Evolutionary conservation across 2,329 filamentous ascomycete species (phyloP).

Genomic region (Exophiala dermatitidis): DNA sequence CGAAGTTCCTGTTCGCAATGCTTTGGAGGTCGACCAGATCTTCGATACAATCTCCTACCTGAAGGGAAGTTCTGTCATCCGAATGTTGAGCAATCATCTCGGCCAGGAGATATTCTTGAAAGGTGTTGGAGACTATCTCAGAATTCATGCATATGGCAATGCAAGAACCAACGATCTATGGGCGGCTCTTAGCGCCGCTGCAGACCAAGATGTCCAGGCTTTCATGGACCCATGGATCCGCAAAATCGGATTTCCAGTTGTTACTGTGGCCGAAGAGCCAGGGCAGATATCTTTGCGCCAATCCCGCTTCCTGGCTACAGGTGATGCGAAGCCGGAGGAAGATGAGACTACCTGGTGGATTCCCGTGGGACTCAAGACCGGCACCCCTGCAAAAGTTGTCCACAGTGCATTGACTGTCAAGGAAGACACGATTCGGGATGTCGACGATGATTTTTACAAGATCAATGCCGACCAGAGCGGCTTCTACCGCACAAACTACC

Average conservation of each 20-base stretch:
- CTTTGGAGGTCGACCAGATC: slow-evolving; percentile 93
- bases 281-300: slow-evolving; percentile 78
- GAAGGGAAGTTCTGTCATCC: slow-evolving; percentile 92
- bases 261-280: slow-evolving; percentile 77
- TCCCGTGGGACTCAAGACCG: slow-evolving; percentile 76
- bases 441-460: slow-evolving; percentile 82
- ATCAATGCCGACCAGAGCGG: slow-evolving; percentile 84
- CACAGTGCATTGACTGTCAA: slow-evolving; percentile 66
- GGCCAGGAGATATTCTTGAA: slow-evolving; percentile 81
- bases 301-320: slow-evolving; percentile 81
- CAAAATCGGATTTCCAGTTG: slow-evolving; percentile 87
- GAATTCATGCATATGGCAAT: slow-evolving; percentile 76
- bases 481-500: slow-evolving; percentile 90
- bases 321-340: slow-evolving; percentile 84
- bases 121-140: slow-evolving; percentile 84
- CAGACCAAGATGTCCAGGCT: slow-evolving; percentile 72
- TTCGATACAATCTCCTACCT: slow-evolving; percentile 96
- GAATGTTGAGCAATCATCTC: slow-evolving; percentile 89
- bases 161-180: slow-evolving; percentile 89
- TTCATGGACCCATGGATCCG: slow-evolving; percentile 95
- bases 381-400: slow-evolving; percentile 56
- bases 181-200: slow-evolving; percentile 78
- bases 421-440: slow-evolving; percentile 60
- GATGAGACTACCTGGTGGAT: slow-evolving; percentile 95
- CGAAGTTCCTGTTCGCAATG: slow-evolving; percentile 88